phyloP scores from a whole-genome alignment of 495 filamentous ascomycete genomes.

The Letharia lupina region DNA sequence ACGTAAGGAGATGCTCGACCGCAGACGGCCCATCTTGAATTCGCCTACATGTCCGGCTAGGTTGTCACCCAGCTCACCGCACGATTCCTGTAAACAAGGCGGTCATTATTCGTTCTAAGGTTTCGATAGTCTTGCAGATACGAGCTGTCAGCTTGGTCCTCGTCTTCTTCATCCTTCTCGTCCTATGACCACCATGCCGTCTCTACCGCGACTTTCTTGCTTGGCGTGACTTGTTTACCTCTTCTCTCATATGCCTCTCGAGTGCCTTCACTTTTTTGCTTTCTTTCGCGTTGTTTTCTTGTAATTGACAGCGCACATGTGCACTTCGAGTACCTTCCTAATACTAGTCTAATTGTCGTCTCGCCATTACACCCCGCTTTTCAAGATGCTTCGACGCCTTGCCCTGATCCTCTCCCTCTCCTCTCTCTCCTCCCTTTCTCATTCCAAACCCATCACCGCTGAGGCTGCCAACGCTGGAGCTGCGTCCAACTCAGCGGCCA shows the following conservation, averaged over 20 bases:
- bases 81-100: not conserved
- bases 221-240: not conserved
- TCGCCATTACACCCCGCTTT: not conserved
- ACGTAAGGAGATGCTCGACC: not conserved
- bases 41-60: not conserved
- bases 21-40: not conserved
- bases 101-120: not conserved
- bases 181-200: not conserved
- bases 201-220: not conserved
- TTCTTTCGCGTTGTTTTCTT: not conserved
- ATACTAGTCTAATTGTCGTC: slow-evolving; percentile 12
- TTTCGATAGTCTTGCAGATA: slow-evolving; percentile 20
- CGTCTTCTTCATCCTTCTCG: not conserved
- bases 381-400: slow-evolving; percentile 18
- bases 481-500: not conserved
- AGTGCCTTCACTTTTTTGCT: not conserved
- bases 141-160: not conserved
- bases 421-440: slow-evolving; percentile 11
- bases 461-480: slow-evolving; percentile 21
- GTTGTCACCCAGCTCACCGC: not conserved
- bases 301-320: slow-evolving; percentile 2
- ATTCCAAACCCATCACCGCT: slow-evolving; percentile 19
- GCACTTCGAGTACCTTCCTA: not conserved
- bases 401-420: slow-evolving; percentile 10
- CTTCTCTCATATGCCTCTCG: slow-evolving; percentile 6